Evolutionary conservation across 1,284 basidiomycete genomes (phyloP), one percentile per base, ranked within the genome.

Genomic region (Ustilago curta): DNA sequence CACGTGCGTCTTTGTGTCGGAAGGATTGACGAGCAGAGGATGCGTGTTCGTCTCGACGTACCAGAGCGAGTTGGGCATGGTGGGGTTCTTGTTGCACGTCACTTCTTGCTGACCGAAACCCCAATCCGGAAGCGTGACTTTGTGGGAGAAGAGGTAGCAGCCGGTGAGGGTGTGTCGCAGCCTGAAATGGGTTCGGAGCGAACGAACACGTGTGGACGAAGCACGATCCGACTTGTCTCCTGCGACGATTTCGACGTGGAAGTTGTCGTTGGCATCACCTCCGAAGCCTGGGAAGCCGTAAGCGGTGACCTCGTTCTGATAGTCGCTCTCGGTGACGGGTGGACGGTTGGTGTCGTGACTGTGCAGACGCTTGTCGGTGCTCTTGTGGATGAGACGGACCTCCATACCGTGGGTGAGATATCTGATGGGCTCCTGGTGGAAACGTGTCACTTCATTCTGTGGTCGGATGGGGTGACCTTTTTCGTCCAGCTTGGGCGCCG

Each of bases 111-210:
- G 97, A 79, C 97, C 95, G 80, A 90, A 99, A 0, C 91, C 97
- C 97, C 97, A 99, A 11, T 97, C 93, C 0, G 97, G 97, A 4
- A 99, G 87, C 86, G 97, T 95, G 81, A 98, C 92, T 85, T 95
- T 96, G 88, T 99, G 97, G 51, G 93, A 95, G 88, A 98, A 99
- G 49, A 99, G 88, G 85, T 97, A 98, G 86, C 96, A 99, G 4
- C 94, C 94, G 0, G 92, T 93, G 73, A 95, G 88, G 19, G 89
- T 88, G 86, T 99, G 97, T 70, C 91, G 88, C 55, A 99, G 87
- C 75, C 92, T 89, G 87, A 99, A 97, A 57, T 90, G 88, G 4
- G 93, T 95, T 56, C 93, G 87, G 14, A 99, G 85, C 1, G 96
- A 92, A 76, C 91, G 88, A 18, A 99, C 81, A 25, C 92, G 88